Evolutionary conservation across 148 eudicot species (phyloP), one percentile per base, ranked within the genome.

Genomic region (Mesembryanthemum crystallinum): DNA sequence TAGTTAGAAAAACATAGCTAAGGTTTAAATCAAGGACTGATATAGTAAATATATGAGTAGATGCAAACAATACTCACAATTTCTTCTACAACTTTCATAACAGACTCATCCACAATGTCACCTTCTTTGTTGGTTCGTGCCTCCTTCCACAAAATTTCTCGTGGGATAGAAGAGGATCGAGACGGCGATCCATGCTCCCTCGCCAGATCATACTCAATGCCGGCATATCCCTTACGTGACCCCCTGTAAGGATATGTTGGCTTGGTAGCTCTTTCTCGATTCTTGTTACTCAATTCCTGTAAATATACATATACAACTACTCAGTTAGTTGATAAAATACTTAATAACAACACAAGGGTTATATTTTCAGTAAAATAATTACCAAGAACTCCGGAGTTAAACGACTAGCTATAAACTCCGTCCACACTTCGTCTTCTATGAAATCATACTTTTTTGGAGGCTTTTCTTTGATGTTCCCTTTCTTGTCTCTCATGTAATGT

Each of bases 161-260:
- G 74, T 52, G 74, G 43, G 42, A 39, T 45, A 12, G 49, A 45
- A 45, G 49, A 45, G 11, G 14, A 13, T 7, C 49, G 49, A 8
- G 49, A 45, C 49, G 49, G 14, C 49, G 14, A 45, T 11, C 14
- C 49, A 45, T 10, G 49, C 49, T 45, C 49, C 14, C 49, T 52
- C 29, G 54, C 63, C 23, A 71, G 25, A 37, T 71, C 62, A 32
- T 71, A 58, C 37, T 54, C 74, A 71, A 71, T 71, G 63, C 74
- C 63, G 18, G 59, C 74, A 71, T 71, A 71, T 54, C 74, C 63
- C 18, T 54, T 71, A 71, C 74, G 74, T 2, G 63, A 54, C 12
- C 74, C 63, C 45, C 74, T 71, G 49, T 54, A 54, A 3, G 45
- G 15, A 54, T 51, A 51, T 30, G 49, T 15, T 27, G 57, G 57